Evolutionary conservation across 2,329 filamentous ascomycete species (phyloP).

Genomic region (Sclerotinia sclerotiorum): DNA sequence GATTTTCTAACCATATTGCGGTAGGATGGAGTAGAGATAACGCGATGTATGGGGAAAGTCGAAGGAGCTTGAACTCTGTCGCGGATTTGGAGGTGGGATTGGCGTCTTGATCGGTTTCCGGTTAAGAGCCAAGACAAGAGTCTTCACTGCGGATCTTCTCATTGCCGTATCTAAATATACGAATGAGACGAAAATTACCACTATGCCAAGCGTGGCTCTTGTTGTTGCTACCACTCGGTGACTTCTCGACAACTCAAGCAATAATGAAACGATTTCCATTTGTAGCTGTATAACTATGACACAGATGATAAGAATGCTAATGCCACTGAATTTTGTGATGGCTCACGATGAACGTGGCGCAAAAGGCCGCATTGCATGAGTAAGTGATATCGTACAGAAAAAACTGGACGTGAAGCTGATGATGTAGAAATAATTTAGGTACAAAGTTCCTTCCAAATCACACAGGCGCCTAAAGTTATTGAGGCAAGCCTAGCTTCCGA

Average conservation of each 20-base stretch:
- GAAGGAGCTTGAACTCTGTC: too few species aligned
- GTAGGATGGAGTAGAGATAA: constrained; percentile 21
- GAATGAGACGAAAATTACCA: background rate
- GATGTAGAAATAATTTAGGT: too few species aligned
- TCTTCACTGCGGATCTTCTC: background rate
- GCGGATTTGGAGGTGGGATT: background rate
- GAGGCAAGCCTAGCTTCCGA: too few species aligned
- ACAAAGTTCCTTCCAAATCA: too few species aligned
- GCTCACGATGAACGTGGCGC: too few species aligned
- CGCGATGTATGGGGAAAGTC: constrained; percentile 12
- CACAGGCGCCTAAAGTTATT: too few species aligned
- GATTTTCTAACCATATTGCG: background rate
- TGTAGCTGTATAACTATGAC: background rate
- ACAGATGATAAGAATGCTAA: background rate
- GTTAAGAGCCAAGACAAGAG: background rate
- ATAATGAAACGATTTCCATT: too few species aligned
- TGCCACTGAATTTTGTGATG: background rate
- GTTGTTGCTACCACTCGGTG: background rate
- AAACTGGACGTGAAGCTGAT: too few species aligned
- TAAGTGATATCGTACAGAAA: too few species aligned
- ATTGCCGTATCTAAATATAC: background rate
- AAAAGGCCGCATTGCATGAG: too few species aligned
- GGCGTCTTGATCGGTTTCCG: background rate
- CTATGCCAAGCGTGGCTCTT: background rate
- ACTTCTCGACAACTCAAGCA: background rate